Evolutionary conservation across 164 flowering plant species (phyloP).

Genomic region (Taxillus chinensis): DNA sequence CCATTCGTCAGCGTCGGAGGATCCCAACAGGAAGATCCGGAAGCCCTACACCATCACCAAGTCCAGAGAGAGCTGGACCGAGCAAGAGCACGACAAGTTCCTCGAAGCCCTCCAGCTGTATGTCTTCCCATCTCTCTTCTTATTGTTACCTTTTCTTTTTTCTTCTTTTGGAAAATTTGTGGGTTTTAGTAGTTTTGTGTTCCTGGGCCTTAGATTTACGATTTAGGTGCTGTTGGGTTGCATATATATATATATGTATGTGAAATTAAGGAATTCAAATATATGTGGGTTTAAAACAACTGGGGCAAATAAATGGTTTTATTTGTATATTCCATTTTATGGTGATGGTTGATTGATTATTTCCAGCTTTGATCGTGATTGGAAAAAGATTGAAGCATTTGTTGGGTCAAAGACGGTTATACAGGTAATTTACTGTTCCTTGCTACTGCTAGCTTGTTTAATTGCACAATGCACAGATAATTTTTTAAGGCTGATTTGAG

Average conservation of each 20-base stretch:
- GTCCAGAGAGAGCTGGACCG: constrained; percentile 68
- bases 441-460: too few species aligned
- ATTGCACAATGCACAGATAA: too few species aligned
- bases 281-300: too few species aligned
- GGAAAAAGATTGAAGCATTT: constrained; percentile 72
- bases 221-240: neutral
- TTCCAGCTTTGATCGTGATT: constrained; percentile 58
- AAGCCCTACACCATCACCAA: constrained; percentile 59
- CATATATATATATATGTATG: too few species aligned
- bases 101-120: constrained; percentile 58
- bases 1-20: constrained; percentile 12
- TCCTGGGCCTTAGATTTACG: neutral
- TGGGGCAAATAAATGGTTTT: too few species aligned
- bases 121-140: constrained; percentile 7
- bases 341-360: neutral
- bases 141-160: neutral
- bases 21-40: constrained; percentile 42
- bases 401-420: constrained; percentile 64
- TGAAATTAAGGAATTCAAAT: too few species aligned
- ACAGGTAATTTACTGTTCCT: constrained; percentile 29
- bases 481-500: too few species aligned
- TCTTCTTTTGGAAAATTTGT: neutral
- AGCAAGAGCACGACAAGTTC: constrained; percentile 60
- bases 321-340: too few species aligned
- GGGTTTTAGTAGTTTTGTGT: neutral